Evolutionary conservation across 176 grass and related monocot genomes (phyloP), one percentile per base, ranked within the genome.

Genomic region (Rhynchospora pubera): DNA sequence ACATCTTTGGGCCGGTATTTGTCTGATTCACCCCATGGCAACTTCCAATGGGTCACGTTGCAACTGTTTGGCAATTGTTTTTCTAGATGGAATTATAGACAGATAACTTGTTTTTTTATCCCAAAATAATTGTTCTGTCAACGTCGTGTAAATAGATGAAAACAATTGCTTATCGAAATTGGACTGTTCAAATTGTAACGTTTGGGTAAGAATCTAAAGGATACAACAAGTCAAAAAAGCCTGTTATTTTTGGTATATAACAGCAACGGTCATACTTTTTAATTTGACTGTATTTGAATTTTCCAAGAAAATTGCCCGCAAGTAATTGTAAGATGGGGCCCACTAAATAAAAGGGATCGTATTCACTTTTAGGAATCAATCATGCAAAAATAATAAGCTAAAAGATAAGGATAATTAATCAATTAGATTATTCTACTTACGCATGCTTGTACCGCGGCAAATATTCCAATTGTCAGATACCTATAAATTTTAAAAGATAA

Each of bases 401-500:
- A 32, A 24, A 64, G 79, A 23, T 63, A 12, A 77, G 3, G 68
- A 63, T 12, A 22, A 64, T n/a, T 65, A 84, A 47, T 57, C 18
- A 60, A 57, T 51, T 30, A 53, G 3, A 23, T 26, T 21, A 24
- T 57, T 39, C 51, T 55, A 56, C 85, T 85, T 79, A 97, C 94
- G 7, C 84, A 71, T 58, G 90, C 88, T 84, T 97, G 94, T 19
- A 97, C 90, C 65, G 92, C 90, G 60, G 85, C 87, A 86, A 97
- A 97, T 81, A 92, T 83, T 21, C 88, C 87, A 84, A 97, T 94
- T 83, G 94, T 97, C 74, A 94, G 91, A 88, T 97, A 97, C 78
- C 79, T 82, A 67, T 77, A 50, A 55, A 26, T 23, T 56, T 3
- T 14, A 30, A 64, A 82, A 67, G 21, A 53, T 21, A 50, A 82